These are phyloP conservation scores for Avena eriantha DNA, from an alignment of 176 grass and related monocot species.

Conservation along the genomic window DNA sequence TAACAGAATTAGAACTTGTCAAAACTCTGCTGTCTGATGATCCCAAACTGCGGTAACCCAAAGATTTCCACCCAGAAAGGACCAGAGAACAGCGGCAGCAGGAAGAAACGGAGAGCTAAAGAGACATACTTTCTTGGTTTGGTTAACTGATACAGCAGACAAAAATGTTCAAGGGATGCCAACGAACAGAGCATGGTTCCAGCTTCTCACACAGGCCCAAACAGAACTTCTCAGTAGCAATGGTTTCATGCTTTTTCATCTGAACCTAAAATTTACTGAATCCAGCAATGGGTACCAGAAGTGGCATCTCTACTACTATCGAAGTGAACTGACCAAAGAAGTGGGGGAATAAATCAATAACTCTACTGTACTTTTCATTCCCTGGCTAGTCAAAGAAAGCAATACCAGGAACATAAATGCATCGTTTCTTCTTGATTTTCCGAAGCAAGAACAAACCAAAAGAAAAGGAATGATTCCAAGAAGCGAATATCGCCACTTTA, in stretches of 20 bases:
- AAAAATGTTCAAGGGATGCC: not conserved
- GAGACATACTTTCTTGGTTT: not conserved
- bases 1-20: not conserved
- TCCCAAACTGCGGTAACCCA: not conserved
- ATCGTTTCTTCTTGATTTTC: constrained; percentile 4
- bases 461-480: not conserved
- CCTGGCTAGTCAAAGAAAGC: not conserved
- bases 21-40: not conserved
- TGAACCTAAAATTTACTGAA: constrained; percentile 9
- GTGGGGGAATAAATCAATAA: constrained; percentile 7
- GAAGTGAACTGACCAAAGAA: constrained; percentile 3
- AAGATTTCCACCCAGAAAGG: not conserved
- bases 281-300: not conserved
- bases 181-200: not conserved
- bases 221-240: not conserved
- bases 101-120: not conserved
- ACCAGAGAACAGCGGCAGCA: not conserved
- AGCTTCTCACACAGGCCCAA: not conserved
- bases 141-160: not conserved
- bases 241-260: not conserved
- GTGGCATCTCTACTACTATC: not conserved
- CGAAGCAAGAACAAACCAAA: not conserved
- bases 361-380: not conserved
- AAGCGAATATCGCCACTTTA: not conserved
- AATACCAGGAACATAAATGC: not conserved